A percentile compares a stretch with the other conserved stretches of the same genome.
Conservation (phyloP, 2,329 filamentous ascomycete genomes). For the Hymenoscyphus salicellus region DNA sequence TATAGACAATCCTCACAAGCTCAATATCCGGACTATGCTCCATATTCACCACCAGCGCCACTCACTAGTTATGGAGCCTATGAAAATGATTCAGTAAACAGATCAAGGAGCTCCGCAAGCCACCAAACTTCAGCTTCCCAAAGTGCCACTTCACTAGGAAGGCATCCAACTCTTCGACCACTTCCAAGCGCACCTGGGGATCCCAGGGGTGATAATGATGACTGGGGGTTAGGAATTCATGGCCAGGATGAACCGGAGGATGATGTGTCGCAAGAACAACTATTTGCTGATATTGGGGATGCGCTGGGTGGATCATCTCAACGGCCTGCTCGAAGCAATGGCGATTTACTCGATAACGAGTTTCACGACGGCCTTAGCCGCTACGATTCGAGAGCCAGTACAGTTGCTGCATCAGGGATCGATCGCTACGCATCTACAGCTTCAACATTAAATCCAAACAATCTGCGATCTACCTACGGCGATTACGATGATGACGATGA, state of each 20-base stretch:
- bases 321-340: conserved; percentile 39
- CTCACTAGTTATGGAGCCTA: conserved; percentile 23
- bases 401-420: conserved; percentile 41
- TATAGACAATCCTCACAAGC: conserved; percentile 26
- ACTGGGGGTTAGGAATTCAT: conserved; percentile 27
- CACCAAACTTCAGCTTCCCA: conserved; percentile 14
- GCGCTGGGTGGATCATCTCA: conserved; percentile 28
- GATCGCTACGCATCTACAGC: conserved; percentile 51
- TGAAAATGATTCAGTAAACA: conserved; percentile 17
- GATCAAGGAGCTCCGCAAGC: conserved; percentile 25
- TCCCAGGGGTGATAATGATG: conserved; percentile 28
- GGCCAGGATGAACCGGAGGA: conserved; percentile 23
- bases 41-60: conserved; percentile 20
- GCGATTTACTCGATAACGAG: conserved; percentile 47
- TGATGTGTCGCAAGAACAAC: conserved; percentile 34
- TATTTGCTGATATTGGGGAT: conserved; percentile 38
- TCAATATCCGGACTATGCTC: conserved; percentile 28
- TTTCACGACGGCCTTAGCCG: conserved; percentile 46
- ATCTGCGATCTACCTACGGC: conserved; percentile 36
- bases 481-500: conserved; percentile 59
- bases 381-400: conserved; percentile 52
- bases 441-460: conserved; percentile 43
- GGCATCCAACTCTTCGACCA: conserved; percentile 36
- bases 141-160: conserved; percentile 26
- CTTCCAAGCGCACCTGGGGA: conserved; percentile 35